Base-by-base conservation (phyloP, 345 rosid species). In the Raphanus raphanistrum region DNA sequence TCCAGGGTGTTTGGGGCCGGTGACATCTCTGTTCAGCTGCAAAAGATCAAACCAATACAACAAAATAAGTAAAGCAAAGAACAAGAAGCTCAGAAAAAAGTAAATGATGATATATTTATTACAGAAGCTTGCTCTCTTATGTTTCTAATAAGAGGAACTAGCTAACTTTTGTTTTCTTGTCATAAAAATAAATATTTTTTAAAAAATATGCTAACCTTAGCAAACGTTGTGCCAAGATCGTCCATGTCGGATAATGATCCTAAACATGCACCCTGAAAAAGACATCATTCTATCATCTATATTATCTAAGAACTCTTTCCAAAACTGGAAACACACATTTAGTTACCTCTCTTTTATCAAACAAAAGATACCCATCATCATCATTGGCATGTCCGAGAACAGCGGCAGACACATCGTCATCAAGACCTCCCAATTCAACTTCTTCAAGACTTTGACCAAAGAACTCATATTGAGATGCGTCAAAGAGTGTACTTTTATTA, bases 341-440 rank as follows among this genome's bases (percentile, higher is more conserved):
- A 41, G n/a, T 11, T 41, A 41, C 48, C 12, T 41, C 48, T 41
- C n/a, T 41, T 79, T 75, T 86, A 55, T 93, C 90, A 81, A 92
- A 92, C 48, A 92, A 82, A 65, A 83, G 97, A 75, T 93, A 93
- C 78, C 87, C 97, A 66, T 93, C 97, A 74, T 86, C 97, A 74
- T 93, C 98, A 74, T 86, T 86, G 9, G 71, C 84, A 61, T 90
- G 83, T 52, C 90, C 90, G 66, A 85, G 87, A 59, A 82, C 66
- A 67, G 9, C 50, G 55, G 82, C 63, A 67, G 16, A 1, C 3
- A 76, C 84, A 35, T 55, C 82, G 13, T 86, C 92, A 41, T 88
- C 97, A 48, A 93, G 76, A 26, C 87, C 92, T 9, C 97, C 93
- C 81, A 93, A 81, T 59, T 87, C 91, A 71, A 86, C 76, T 61